Base-by-base conservation (phyloP, 2,329 filamentous ascomycete species). In the Talaromyces sp. region DNA sequence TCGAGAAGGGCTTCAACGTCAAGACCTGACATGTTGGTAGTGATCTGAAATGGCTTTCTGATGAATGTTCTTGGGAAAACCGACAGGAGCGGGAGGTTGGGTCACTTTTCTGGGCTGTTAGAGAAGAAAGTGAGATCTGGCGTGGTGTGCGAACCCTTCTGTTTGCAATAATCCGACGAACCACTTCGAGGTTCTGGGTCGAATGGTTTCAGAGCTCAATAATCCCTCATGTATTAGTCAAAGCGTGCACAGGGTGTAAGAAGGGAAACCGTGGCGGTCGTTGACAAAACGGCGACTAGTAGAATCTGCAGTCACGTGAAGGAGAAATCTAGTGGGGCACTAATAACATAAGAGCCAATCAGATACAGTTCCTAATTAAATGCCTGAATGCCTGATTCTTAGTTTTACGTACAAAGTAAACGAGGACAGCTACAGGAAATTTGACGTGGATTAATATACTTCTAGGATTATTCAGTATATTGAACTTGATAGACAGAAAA, bases 1-100 rank as follows among this genome's bases (percentile, higher is more conserved):
- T 97, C 93, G 71, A 97, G 88, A 70, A 97, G 86, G 70, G 92
- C 92, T 84, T 97, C 93, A 72, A 97, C 92, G 76, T 96, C 92
- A 71, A 89, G 82, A 77, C 84, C 85, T 76, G 88, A 88, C 88
- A 90, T 90, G 71, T 71, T 82, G 61, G 34, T 34, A 29, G 27
- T 54, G 36, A 53, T 72, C 72, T 69, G 58, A 43, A 38, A 36
- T 8, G 31, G 11, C 53, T 25, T 54, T 56, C 31, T 36, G 31
- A 36, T 36, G 51, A 22, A 56, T 7, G 31, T 38, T 38, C n/a
- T 36, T 36, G 34, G 15, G 31, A 36, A 53, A 56, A 56, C 31
- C 53, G 31, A 36, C 11, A 58, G 45, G 53, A 27, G 59, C 31
- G 29, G 67, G 71, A 72, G 70, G 72, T 72, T 71, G 34, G 71